Evolutionary conservation across 1,139 yeast species (phyloP), one percentile per base, ranked within the genome.

Genomic region (Sugiyamaella grinbergsii): DNA sequence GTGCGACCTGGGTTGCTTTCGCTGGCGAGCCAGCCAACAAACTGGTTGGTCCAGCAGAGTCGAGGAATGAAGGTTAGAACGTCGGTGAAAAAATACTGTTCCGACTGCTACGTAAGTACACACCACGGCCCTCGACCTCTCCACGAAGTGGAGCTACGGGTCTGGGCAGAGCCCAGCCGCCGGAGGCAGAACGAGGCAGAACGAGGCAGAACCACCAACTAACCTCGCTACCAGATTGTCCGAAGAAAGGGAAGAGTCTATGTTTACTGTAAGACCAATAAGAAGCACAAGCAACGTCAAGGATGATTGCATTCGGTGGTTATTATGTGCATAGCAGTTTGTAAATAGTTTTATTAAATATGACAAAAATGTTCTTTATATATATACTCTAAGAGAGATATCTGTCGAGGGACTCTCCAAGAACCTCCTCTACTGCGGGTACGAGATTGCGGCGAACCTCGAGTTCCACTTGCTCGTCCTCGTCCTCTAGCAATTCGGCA

Each of bases 261-360:
- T 61, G 96, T 91, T 36, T 85, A 87, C 68, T 93, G 98, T 75
- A 91, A 91, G 69, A 76, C 93, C 42, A 89, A 90, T 69, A 90
- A 91, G 57, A 89, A 89, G 71, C 98, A 93, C 71, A 93, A 93
- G 73, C 98, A 93, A 71, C 88, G 97, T 72, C 98, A 91, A 72
- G 96, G 96, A 59, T 91, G 70, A 69, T 32, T n/a, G n/a, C n/a
- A n/a, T n/a, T 10, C 15, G 18, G 18, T 40, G 24, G 13, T 22
- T 22, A 8, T 18, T 19, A 4, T 11, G 28, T 36, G 40, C 40
- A 36, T 36, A 19, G 19, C 6, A 7, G 11, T 29, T 43, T 49
- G 47, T 45, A 44, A 32, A 45, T 49, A 49, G 24, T 28, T 38
- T 20, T 33, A n/a, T 36, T 38, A 15, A n/a, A n/a, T n/a, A n/a